These are phyloP conservation scores for Mycosphaerella sp. DNA, from an alignment of 2,329 filamentous ascomycete genomes.

Conservation along the genomic window DNA sequence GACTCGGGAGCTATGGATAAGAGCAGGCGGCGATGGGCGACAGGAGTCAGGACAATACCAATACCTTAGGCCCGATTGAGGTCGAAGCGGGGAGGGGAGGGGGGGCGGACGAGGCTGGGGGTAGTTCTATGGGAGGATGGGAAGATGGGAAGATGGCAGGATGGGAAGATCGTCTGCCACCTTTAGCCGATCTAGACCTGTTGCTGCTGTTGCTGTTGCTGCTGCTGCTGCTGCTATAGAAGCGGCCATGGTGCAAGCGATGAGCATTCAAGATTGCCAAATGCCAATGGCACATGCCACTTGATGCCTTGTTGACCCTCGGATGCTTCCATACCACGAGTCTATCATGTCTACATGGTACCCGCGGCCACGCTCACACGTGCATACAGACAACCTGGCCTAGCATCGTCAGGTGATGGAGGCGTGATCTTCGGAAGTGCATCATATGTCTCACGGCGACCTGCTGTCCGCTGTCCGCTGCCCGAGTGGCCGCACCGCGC, in stretches of 20 bases:
- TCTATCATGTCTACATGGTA: not conserved
- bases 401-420: not conserved
- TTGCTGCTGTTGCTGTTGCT: not conserved
- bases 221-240: not conserved
- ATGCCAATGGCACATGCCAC: not conserved
- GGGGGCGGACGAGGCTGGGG: no score
- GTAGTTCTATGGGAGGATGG: no score
- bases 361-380: constrained; percentile 5
- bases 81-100: not conserved
- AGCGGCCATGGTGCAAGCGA: not conserved
- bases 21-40: no score
- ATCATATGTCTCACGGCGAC: constrained; percentile 8
- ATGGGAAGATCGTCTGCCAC: not conserved
- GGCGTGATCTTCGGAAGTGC: constrained; percentile 8
- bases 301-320: not conserved
- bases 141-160: no score
- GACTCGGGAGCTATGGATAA: not conserved
- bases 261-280: not conserved
- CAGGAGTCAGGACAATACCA: no score
- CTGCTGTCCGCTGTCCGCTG: not conserved
- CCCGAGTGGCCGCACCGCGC: not conserved
- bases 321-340: no score
- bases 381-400: not conserved
- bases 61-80: not conserved
- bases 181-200: not conserved